Percentiles rank a stretch among this genome's conserved stretches.
Evolutionary conservation across 2,329 filamentous ascomycete species (phyloP).

Genomic region (Pochonia chlamydosporia): DNA sequence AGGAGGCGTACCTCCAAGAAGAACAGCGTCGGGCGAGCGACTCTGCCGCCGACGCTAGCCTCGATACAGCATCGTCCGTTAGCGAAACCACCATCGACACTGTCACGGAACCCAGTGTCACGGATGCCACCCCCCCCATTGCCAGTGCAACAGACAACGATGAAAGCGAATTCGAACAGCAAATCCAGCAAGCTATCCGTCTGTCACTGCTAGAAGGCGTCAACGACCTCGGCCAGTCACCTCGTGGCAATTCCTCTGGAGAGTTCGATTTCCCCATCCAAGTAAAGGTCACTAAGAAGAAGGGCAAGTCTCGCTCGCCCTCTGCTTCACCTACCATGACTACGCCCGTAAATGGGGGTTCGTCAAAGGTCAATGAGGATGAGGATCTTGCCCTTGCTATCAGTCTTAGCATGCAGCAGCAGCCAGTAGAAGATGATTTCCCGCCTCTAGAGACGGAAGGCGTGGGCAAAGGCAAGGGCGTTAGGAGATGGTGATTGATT

Average conservation of each 20-base stretch:
- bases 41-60: slow-evolving; percentile 41
- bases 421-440: slow-evolving; percentile 32
- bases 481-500: slow-evolving; percentile 15
- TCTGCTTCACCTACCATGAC: slow-evolving; percentile 27
- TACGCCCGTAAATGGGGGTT: slow-evolving; percentile 22
- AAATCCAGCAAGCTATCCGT: slow-evolving; percentile 58
- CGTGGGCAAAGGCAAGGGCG: slow-evolving; percentile 38
- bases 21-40: slow-evolving; percentile 50
- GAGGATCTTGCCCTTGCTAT: slow-evolving; percentile 57
- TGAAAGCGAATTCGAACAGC: slow-evolving; percentile 52
- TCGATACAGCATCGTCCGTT: slow-evolving; percentile 36
- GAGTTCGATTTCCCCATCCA: slow-evolving; percentile 48
- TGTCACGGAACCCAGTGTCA: slow-evolving; percentile 48
- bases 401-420: slow-evolving; percentile 53
- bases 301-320: slow-evolving; percentile 26
- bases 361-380: slow-evolving; percentile 26
- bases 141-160: slow-evolving; percentile 12
- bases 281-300: slow-evolving; percentile 42
- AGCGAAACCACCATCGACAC: slow-evolving; percentile 40
- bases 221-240: slow-evolving; percentile 40
- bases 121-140: slow-evolving; percentile 29
- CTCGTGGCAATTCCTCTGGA: slow-evolving; percentile 37
- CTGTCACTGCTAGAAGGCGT: slow-evolving; percentile 53
- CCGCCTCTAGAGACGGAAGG: slow-evolving; percentile 33
- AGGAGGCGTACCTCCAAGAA: slow-evolving; percentile 53